These are phyloP conservation scores for Polygonum maritimum DNA, from an alignment of 148 eudicot genomes.

Conservation along the genomic window DNA sequence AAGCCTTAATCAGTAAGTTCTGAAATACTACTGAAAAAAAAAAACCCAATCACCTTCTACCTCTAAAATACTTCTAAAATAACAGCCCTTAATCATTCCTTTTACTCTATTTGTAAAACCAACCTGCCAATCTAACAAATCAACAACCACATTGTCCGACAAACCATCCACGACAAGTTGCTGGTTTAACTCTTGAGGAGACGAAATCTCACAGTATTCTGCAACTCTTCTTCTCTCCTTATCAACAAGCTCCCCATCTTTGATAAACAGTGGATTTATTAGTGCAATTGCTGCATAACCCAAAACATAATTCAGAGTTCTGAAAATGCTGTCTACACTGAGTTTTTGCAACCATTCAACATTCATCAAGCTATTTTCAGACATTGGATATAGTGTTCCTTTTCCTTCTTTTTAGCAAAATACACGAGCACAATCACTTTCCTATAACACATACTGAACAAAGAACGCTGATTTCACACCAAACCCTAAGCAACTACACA, in stretches of 20 bases:
- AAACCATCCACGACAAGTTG: slow-evolving; percentile 35
- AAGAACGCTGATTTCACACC: not conserved
- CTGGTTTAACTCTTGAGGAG: slow-evolving; percentile 59
- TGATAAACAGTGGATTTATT: slow-evolving; percentile 62
- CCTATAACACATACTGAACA: not conserved
- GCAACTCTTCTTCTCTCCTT: slow-evolving; percentile 51
- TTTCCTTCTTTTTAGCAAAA: not conserved
- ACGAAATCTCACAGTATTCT: slow-evolving; percentile 57
- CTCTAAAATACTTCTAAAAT: not conserved
- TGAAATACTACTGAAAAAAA: not conserved
- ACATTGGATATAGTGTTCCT: not conserved
- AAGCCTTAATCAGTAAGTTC: too few relatives aligned
- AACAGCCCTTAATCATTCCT: not conserved
- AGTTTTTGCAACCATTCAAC: not conserved
- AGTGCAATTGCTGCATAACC: slow-evolving; percentile 69
- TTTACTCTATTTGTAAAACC: not conserved
- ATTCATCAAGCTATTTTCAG: not conserved
- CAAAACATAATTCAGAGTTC: slow-evolving; percentile 9
- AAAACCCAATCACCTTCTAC: not conserved
- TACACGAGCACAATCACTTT: not conserved
- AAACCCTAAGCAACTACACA: not conserved
- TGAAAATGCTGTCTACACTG: not conserved
- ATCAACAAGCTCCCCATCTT: slow-evolving; percentile 51
- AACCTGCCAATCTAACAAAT: slow-evolving; percentile 93
- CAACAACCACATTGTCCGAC: slow-evolving; percentile 50